Percentiles rank a stretch among this genome's conserved stretches.
These are phyloP conservation scores for Seminavis robusta DNA, from an alignment of 108 stramenopile species.

Conservation along the genomic window DNA sequence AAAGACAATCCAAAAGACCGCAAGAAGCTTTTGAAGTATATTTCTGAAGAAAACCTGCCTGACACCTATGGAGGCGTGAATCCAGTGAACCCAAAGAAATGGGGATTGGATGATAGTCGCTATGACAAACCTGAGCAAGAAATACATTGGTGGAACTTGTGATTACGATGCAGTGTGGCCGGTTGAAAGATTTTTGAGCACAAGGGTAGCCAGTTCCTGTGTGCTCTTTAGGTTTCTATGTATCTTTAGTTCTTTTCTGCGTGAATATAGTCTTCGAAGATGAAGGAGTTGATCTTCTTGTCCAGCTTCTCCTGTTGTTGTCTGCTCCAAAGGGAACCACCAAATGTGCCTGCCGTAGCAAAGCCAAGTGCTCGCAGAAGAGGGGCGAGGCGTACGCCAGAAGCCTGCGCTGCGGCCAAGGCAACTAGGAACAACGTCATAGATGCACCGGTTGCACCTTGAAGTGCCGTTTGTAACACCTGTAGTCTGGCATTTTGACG, in stretches of 20 bases:
- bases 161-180: too few species aligned
- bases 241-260: slow-evolving; percentile 13
- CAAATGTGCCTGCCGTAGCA: background rate
- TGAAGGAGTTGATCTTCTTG: slow-evolving; percentile 9
- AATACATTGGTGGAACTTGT: too few species aligned
- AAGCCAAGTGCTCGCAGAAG: slow-evolving; percentile 1
- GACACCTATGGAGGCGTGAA: slow-evolving; percentile 12
- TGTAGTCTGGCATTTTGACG: background rate
- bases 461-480: slow-evolving; percentile 10
- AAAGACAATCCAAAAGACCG: slow-evolving; percentile 3
- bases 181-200: too few species aligned
- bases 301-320: background rate
- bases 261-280: slow-evolving; percentile 19
- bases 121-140: too few species aligned
- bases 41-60: slow-evolving; percentile 26
- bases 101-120: too few species aligned
- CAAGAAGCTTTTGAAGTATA: slow-evolving; percentile 7
- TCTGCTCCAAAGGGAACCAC: background rate
- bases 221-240: too few species aligned
- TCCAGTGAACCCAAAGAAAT: too few species aligned
- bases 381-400: background rate
- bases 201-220: too few species aligned
- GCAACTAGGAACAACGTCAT: slow-evolving; percentile 1
- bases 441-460: slow-evolving; percentile 16
- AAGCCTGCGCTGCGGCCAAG: slow-evolving; percentile 2